Percentiles rank a stretch among this genome's conserved stretches.
phyloP scores from a whole-genome alignment of 257 asterid species.

The Ilex asprella region DNA sequence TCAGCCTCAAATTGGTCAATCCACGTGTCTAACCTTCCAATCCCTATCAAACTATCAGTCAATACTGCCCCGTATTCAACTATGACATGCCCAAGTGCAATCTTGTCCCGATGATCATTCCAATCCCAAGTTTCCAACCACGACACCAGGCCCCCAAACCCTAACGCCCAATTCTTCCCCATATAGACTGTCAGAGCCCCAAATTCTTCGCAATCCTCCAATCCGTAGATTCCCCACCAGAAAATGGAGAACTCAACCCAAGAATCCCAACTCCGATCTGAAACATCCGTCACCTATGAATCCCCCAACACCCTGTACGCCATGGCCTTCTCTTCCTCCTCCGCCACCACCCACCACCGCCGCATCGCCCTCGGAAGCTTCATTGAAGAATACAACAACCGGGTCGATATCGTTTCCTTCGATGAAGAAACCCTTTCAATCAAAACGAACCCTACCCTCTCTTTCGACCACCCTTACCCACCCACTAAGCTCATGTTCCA shows the following conservation, averaged over 20 bases:
- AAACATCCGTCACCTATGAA: slow-evolving; percentile 42
- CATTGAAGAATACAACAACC: slow-evolving; percentile 64
- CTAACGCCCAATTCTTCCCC: too few relatives aligned
- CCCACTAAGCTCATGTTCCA: slow-evolving; percentile 81
- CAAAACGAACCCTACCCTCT: slow-evolving; percentile 45
- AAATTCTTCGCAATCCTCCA: too few relatives aligned
- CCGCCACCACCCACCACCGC: slow-evolving; percentile 24
- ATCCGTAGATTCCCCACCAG: too few relatives aligned
- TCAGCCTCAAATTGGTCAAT: too few relatives aligned
- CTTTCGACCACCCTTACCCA: slow-evolving; percentile 82
- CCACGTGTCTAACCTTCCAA: too few relatives aligned
- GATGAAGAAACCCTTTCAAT: slow-evolving; percentile 52
- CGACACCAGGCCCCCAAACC: too few relatives aligned
- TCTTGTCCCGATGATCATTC: too few relatives aligned
- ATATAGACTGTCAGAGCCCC: too few relatives aligned
- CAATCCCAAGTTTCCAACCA: too few relatives aligned
- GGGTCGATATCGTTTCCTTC: slow-evolving; percentile 70
- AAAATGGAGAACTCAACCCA: slow-evolving; percentile 24
- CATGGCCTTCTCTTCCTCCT: slow-evolving; percentile 55
- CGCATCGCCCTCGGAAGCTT: slow-evolving; percentile 70
- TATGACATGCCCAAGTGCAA: too few relatives aligned
- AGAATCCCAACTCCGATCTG: slow-evolving; percentile 38
- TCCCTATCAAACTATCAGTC: too few relatives aligned
- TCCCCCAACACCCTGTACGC: slow-evolving; percentile 61
- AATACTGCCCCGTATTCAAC: too few relatives aligned